phyloP scores from a whole-genome alignment of 2,329 filamentous ascomycete species.

The Penicillium sp. region DNA sequence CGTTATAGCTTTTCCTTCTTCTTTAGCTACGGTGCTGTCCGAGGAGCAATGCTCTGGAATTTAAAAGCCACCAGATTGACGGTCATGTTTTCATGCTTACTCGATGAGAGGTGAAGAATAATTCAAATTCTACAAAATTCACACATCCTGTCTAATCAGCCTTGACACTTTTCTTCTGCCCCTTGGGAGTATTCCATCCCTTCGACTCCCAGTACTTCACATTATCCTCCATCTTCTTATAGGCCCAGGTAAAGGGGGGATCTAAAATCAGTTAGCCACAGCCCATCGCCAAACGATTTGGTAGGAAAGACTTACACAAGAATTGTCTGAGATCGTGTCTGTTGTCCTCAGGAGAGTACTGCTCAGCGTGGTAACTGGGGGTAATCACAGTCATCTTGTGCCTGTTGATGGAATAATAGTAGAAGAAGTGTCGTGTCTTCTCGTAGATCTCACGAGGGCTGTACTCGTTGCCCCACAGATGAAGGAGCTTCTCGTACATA shows the following conservation, averaged over 20 bases:
- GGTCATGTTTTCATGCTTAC: background rate
- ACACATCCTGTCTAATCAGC: conserved; percentile 25
- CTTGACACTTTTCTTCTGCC: conserved; percentile 40
- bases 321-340: conserved; percentile 61
- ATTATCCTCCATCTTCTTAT: conserved; percentile 53
- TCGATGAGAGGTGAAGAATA: background rate
- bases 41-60: background rate
- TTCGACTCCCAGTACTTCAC: conserved; percentile 47
- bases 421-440: conserved; percentile 49
- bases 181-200: conserved; percentile 35
- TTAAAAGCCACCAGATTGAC: background rate
- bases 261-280: conserved; percentile 22
- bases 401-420: conserved; percentile 62
- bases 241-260: conserved; percentile 47
- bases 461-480: conserved; percentile 49
- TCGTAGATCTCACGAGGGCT: conserved; percentile 49
- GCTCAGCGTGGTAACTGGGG: conserved; percentile 56
- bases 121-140: background rate
- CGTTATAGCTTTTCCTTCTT: background rate
- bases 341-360: conserved; percentile 61
- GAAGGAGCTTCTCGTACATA: conserved; percentile 56
- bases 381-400: conserved; percentile 67
- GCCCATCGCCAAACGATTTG: background rate
- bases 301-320: conserved; percentile 38
- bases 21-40: background rate